Conservation (phyloP, 306 rosid genomes). For the Quercus alba region DNA sequence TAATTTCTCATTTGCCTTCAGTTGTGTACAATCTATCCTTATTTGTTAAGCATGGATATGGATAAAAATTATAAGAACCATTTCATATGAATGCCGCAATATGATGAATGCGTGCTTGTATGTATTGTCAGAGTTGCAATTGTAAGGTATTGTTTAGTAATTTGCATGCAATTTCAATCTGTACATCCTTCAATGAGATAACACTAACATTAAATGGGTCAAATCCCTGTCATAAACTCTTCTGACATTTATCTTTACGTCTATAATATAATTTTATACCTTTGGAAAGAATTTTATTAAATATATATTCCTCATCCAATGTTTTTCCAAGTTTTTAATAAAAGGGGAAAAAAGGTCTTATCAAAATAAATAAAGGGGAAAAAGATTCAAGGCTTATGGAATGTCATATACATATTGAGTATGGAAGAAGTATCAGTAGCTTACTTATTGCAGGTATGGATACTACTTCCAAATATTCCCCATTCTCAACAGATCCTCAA, state of each 20-base stretch:
- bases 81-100: not conserved
- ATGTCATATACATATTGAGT: not conserved
- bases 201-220: not conserved
- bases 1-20: not conserved
- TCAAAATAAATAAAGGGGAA: not conserved
- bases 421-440: not conserved
- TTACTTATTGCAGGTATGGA: not conserved
- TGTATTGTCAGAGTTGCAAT: not conserved
- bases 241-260: not conserved
- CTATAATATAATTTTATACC: not conserved
- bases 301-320: not conserved
- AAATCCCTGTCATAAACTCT: not conserved
- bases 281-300: not conserved
- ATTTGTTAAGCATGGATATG: not conserved
- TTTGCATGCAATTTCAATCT: not conserved
- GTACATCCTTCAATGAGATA: not conserved
- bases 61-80: not conserved
- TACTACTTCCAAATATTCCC: not conserved
- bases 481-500: not conserved
- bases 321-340: not conserved
- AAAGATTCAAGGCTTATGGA: not conserved
- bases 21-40: not conserved
- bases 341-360: not conserved
- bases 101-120: not conserved
- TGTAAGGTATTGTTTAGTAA: not conserved